Conservation (phyloP, 768 basidiomycete genomes). For the Auricularia auricula-judae region DNA sequence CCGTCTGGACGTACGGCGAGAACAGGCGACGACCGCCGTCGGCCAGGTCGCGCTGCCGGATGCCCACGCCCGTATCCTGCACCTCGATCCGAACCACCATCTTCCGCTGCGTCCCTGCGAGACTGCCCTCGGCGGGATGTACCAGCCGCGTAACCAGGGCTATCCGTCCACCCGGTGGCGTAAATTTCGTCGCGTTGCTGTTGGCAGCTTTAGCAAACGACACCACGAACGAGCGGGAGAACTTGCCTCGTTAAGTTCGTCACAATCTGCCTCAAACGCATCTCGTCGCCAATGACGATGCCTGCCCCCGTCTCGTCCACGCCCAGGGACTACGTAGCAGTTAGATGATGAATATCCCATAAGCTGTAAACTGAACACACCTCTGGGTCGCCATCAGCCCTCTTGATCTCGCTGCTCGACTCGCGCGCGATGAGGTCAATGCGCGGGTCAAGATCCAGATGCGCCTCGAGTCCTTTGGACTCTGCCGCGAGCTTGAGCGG, state of each 20-base stretch:
- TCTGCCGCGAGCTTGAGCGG: conserved; percentile 6
- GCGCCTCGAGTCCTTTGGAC: conserved; percentile 15
- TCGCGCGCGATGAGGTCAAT: conserved; percentile 17
- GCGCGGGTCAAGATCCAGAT: conserved; percentile 17
- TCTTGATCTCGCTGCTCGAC: background rate
- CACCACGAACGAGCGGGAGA: no score
- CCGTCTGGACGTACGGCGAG: conserved; percentile 26
- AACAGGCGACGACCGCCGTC: conserved; percentile 17
- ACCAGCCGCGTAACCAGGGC: conserved; percentile 15
- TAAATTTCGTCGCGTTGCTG: conserved; percentile 21
- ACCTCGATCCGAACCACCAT: conserved; percentile 31
- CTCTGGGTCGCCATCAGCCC: background rate
- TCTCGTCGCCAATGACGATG: conserved; percentile 22
- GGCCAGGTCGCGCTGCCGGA: conserved; percentile 24
- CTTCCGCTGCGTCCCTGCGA: background rate
- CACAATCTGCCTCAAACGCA: conserved; percentile 19
- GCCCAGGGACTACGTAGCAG: background rate
- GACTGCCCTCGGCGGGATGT: conserved; percentile 8
- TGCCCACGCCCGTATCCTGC: conserved; percentile 31
- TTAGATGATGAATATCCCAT: background rate
- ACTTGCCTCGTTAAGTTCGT: conserved; percentile 12
- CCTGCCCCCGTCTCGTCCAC: conserved; percentile 11
- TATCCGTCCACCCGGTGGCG: conserved; percentile 15
- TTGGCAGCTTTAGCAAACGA: background rate
- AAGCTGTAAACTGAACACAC: background rate